Evolutionary conservation across 2,329 filamentous ascomycete species (phyloP), one percentile per base, ranked within the genome.

Genomic region (Berkeleyomyces rouxiae): DNA sequence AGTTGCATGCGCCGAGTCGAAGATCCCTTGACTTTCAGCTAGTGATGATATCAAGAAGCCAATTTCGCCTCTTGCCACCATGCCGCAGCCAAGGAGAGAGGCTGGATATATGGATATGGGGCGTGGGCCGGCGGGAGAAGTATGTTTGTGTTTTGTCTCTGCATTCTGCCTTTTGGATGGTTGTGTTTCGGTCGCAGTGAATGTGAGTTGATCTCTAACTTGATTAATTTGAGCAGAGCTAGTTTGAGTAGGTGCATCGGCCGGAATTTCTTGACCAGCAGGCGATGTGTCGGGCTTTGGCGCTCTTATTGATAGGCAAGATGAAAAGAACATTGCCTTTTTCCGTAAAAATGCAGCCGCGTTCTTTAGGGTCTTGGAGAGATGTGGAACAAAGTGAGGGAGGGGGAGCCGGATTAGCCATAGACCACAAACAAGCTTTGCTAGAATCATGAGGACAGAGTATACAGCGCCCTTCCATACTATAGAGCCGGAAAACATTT

Each of bases 381-480:
- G 49, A 23, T 33, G 49, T 9, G 3, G 33, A 5, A 11, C 10
- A 7, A 7, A 36, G 10, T 53, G 33, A 3, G 6, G 57, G 1
- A 65, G 3, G n/a, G 59, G 51, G 1, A 71, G 47, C 0, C 68
- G 68, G 2, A 82, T 65, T 0, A 85, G 74, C 79, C 83, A 86
- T 0, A 79, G 6, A 0, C 84, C 82, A n/a, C 82, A 84, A 0
- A 77, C 62, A 1, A 84, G 65, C 68, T 88, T 88, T 3, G 74
- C 78, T 1, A 87, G 59, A 0, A 77, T 69, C 88, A 93, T 93
- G 3, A 93, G 72, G 0, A 85, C 66, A 0, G 85, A 77, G 68
- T 91, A 93, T 0, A 90, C 77, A 0, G 90, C 66, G 0, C 88
- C 88, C 9, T 82, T 81, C 88, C 87, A 93, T 1, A 90, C 72